Conservation (phyloP, 768 basidiomycete genomes). For the Phlegmacium glaucopus region DNA sequence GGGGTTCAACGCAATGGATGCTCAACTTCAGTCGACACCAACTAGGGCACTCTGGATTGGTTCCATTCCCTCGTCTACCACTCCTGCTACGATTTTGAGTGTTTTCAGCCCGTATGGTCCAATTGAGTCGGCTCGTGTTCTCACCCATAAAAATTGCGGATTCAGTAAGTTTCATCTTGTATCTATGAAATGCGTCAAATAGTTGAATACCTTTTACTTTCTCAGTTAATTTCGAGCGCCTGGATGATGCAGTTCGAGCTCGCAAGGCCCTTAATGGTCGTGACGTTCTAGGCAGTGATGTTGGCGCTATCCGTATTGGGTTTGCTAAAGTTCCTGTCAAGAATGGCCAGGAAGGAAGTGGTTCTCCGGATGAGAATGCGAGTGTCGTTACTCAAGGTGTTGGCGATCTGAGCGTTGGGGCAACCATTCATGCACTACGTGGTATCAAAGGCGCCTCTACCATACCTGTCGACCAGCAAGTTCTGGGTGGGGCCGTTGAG, state of each 20-base stretch:
- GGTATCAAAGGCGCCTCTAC: constrained; percentile 90
- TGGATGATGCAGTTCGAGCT: constrained; percentile 95
- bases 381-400: constrained; percentile 75
- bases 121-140: constrained; percentile 93
- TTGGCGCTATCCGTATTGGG: constrained; percentile 95
- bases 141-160: constrained; percentile 97
- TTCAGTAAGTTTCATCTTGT: constrained; percentile 54
- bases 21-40: constrained; percentile 85
- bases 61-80: constrained; percentile 92
- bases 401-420: constrained; percentile 82
- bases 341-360: constrained; percentile 64
- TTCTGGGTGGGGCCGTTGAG: constrained; percentile 87
- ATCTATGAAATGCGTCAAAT: constrained; percentile 5
- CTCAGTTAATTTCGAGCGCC: constrained; percentile 91
- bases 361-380: constrained; percentile 58
- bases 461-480: constrained; percentile 90
- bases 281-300: constrained; percentile 93
- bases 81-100: constrained; percentile 89
- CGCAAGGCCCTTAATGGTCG: constrained; percentile 94
- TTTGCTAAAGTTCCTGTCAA: constrained; percentile 97
- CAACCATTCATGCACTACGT: constrained; percentile 83
- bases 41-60: constrained; percentile 98
- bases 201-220: constrained; percentile 4
- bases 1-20: constrained; percentile 69
- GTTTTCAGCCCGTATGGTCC: constrained; percentile 98